Evolutionary conservation across 768 basidiomycete genomes (phyloP).

Genomic region (Chalciporus piperatus): DNA sequence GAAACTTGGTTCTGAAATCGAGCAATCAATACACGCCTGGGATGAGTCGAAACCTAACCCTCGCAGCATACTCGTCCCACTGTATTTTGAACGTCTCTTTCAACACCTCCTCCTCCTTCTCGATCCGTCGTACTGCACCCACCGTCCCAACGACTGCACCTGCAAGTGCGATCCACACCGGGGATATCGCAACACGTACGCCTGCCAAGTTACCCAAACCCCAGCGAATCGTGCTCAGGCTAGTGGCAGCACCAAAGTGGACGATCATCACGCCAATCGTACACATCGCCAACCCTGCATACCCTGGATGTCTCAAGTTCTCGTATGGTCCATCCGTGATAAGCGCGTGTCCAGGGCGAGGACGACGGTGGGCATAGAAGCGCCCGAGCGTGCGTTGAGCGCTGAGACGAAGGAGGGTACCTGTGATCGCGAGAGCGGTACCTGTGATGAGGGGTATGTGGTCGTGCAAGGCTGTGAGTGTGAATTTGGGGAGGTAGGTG

Average conservation of each 20-base stretch:
- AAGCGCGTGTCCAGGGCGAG: constrained; percentile 18
- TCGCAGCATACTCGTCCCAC: constrained; percentile 38
- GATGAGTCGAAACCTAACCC: constrained; percentile 47
- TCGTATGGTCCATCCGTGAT: constrained; percentile 28
- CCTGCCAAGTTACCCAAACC: constrained; percentile 12
- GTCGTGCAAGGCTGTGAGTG: not conserved
- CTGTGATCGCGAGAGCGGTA: constrained; percentile 35
- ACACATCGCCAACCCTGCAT: constrained; percentile 32
- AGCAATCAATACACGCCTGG: constrained; percentile 44
- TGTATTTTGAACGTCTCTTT: constrained; percentile 14
- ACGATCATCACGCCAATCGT: constrained; percentile 13
- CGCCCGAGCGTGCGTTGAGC: constrained; percentile 27
- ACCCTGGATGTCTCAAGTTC: constrained; percentile 30
- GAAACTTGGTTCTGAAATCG: too few species aligned
- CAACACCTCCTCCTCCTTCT: constrained; percentile 12
- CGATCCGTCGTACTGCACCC: constrained; percentile 9
- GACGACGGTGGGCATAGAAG: constrained; percentile 20
- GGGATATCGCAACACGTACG: constrained; percentile 29
- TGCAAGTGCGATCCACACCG: constrained; percentile 5
- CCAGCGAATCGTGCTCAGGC: not conserved
- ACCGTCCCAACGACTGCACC: constrained; percentile 4
- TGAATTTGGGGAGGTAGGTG: too few species aligned
- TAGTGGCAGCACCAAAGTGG: constrained; percentile 10
- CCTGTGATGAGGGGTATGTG: constrained; percentile 32
- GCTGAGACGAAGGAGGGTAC: constrained; percentile 39